Evolutionary conservation across 306 rosid species (phyloP), one percentile per base, ranked within the genome.

Genomic region (Purshia tridentata): DNA sequence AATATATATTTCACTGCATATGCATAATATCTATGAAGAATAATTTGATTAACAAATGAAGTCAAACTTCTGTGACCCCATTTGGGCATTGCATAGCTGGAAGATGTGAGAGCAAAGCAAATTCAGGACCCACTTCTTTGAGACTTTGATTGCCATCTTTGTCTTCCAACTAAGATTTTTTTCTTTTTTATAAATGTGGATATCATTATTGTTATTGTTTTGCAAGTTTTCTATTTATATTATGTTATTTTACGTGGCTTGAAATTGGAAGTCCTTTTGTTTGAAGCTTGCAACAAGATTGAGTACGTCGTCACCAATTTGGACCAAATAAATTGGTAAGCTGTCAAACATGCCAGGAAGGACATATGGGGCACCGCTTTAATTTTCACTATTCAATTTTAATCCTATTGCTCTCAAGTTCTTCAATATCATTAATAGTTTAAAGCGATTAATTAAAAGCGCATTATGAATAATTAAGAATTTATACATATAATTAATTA

Each of bases 61-160:
- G 84, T 84, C 86, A 77, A 72, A 81, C 52, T 20, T 60, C 39
- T 15, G 44, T 45, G 89, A 76, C 87, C 88, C 89, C 91, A 86
- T 76, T 76, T 44, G 74, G 42, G 11, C 8, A 40, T 57, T 68
- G 35, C 78, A 42, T 76, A 77, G 93, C 90, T 84, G 86, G 88
- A 82, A 72, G 84, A 82, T 81, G 79, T 79, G 81, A 70, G 69
- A 55, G 51, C 49, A 49, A 67, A 61, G 65, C 76, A 72, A 67
- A 52, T 45, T 75, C 72, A 61, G 81, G 92, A 85, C 72, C 87
- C 88, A 62, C 86, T 74, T 56, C 56, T 72, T 2, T 29, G 35
- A 29, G 35, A 29, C 35, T 29, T 81, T 77, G 72, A 64, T 70
- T 69, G 60, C 64, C 70, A 70, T 20, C 44, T 72, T 83, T 83